phyloP scores from a whole-genome alignment of 2,329 filamentous ascomycete species.

The Calonectria fujianensis region DNA sequence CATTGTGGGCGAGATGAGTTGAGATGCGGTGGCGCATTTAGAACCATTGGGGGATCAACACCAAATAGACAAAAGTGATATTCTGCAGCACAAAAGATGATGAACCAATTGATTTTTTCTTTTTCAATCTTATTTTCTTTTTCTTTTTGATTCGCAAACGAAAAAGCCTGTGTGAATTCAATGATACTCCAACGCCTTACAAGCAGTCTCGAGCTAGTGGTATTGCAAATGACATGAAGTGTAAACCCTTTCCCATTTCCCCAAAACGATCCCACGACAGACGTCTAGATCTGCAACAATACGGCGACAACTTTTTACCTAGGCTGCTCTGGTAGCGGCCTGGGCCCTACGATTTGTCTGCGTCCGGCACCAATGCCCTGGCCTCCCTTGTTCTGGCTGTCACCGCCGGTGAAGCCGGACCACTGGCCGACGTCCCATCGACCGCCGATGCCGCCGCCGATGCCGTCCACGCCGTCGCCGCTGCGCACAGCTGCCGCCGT shows the following conservation, averaged over 20 bases:
- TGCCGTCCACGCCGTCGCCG: slow-evolving; percentile 74
- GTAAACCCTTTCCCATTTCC: slow-evolving; percentile 4
- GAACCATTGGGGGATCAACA: background rate
- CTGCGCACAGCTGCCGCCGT: slow-evolving; percentile 73
- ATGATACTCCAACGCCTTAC: slow-evolving; percentile 2
- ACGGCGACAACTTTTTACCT: slow-evolving; percentile 41
- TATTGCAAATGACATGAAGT: slow-evolving; percentile 21
- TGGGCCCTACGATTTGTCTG: slow-evolving; percentile 86
- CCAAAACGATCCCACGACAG: background rate
- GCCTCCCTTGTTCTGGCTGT: slow-evolving; percentile 80
- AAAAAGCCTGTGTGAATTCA: slow-evolving; percentile 1
- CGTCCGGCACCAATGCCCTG: slow-evolving; percentile 81
- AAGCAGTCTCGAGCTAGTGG: background rate
- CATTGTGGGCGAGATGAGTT: background rate
- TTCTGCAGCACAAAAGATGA: background rate
- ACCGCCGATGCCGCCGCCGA: slow-evolving; percentile 79
- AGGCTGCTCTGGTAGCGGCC: slow-evolving; percentile 75
- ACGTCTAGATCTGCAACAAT: background rate
- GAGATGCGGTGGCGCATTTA: background rate
- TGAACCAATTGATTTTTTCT: background rate
- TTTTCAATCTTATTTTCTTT: background rate
- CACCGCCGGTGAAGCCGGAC: slow-evolving; percentile 83
- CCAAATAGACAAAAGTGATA: slow-evolving; percentile 29
- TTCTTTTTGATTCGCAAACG: background rate
- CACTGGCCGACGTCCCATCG: slow-evolving; percentile 87